A percentile compares a stretch with the other conserved stretches of the same genome.
phyloP scores from a whole-genome alignment of 2,329 filamentous ascomycete species.

The Aspergillus texensis region DNA sequence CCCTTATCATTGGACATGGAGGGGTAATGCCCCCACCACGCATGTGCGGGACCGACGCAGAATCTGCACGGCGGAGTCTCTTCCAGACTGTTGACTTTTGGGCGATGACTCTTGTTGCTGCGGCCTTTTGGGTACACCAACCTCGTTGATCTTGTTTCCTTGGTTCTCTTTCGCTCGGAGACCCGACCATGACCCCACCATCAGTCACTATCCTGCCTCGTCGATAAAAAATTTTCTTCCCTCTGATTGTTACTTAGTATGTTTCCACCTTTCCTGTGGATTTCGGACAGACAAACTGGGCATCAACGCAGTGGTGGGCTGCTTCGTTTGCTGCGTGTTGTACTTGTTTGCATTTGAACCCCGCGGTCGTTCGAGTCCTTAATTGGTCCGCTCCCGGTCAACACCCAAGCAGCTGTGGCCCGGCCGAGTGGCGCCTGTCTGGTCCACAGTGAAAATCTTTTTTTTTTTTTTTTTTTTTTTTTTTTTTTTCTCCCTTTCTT shows the following conservation, averaged over 20 bases:
- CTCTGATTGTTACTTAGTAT: slow-evolving; percentile 19
- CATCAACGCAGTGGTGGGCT: slow-evolving; percentile 40
- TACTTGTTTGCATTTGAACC: slow-evolving; percentile 26
- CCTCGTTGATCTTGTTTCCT: slow-evolving; percentile 23
- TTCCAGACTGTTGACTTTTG: slow-evolving; percentile 7
- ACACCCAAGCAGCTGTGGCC: slow-evolving; percentile 18
- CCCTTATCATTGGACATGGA: slow-evolving; percentile 32
- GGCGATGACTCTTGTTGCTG: slow-evolving; percentile 5
- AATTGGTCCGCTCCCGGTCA: slow-evolving; percentile 33
- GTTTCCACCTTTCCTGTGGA: slow-evolving; percentile 17
- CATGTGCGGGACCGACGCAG: slow-evolving; percentile 31
- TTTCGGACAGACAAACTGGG: slow-evolving; percentile 34
- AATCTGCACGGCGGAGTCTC: slow-evolving; percentile 36
- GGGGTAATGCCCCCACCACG: slow-evolving; percentile 31
- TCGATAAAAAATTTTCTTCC: slow-evolving; percentile 26
- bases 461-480: too few species aligned
- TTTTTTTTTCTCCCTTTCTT: too few species aligned
- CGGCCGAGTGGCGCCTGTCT: slow-evolving; percentile 22
- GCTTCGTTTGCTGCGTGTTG: slow-evolving; percentile 18
- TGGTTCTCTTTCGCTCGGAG: slow-evolving; percentile 27
- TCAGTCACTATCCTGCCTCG: slow-evolving; percentile 13
- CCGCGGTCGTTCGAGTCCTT: slow-evolving; percentile 22
- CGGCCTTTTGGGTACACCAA: slow-evolving; percentile 5
- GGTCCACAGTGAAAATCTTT: slow-evolving; percentile 18
- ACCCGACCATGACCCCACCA: slow-evolving; percentile 24